phyloP scores from a whole-genome alignment of 331 rosid species.

The Prunus yedoensis region DNA sequence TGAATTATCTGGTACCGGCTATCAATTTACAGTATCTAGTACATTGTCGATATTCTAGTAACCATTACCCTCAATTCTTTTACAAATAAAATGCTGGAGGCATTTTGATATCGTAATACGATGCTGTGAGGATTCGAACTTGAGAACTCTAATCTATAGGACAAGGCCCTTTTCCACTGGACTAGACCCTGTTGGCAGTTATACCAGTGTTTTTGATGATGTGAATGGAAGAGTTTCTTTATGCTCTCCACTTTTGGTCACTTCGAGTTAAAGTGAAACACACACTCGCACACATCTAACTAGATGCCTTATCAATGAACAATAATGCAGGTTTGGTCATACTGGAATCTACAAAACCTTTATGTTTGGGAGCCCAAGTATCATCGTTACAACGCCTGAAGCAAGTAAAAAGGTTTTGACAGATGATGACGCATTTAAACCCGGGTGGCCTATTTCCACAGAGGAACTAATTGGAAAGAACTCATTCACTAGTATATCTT shows the following conservation, averaged over 20 bases:
- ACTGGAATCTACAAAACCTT: slow-evolving; percentile 74
- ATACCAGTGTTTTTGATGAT: background rate
- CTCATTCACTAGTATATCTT: slow-evolving; percentile 60
- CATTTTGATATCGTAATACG: background rate
- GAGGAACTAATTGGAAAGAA: slow-evolving; percentile 73
- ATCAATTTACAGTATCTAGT: background rate
- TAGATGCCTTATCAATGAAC: background rate
- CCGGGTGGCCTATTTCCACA: slow-evolving; percentile 84
- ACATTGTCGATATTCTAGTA: background rate
- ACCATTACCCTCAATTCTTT: too few species aligned
- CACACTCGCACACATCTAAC: background rate
- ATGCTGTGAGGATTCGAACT: too few species aligned
- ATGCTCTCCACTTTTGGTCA: background rate
- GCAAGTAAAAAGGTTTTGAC: slow-evolving; percentile 64
- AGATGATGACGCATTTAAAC: slow-evolving; percentile 64
- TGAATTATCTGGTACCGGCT: background rate
- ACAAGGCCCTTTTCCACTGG: too few species aligned
- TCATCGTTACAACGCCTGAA: slow-evolving; percentile 73
- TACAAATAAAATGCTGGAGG: background rate
- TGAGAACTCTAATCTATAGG: too few species aligned
- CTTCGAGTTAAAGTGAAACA: background rate
- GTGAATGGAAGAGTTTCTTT: slow-evolving; percentile 6
- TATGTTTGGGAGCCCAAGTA: slow-evolving; percentile 83
- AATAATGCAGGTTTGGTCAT: slow-evolving; percentile 61
- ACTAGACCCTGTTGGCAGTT: too few species aligned